Percentiles rank a stretch among this genome's conserved stretches.
phyloP scores from a whole-genome alignment of 176 grass and related monocot species.

The Raddia distichophylla region DNA sequence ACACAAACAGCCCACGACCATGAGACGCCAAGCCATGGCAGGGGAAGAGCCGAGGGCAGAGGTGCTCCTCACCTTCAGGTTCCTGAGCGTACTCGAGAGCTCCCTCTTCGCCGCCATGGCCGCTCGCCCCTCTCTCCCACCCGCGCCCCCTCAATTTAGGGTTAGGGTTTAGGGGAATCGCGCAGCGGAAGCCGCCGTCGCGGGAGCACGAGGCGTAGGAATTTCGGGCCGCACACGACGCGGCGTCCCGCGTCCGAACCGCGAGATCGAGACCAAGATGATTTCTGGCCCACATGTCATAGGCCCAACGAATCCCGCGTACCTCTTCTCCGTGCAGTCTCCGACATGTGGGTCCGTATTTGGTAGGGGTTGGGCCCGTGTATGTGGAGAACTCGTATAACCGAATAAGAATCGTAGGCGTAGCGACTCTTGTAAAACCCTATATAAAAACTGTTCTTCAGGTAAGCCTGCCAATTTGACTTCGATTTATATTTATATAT shows the following conservation, averaged over 20 bases:
- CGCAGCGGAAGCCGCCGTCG: neutral
- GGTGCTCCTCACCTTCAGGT: slow-evolving; percentile 59
- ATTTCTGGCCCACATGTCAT: neutral
- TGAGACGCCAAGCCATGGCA: slow-evolving; percentile 9
- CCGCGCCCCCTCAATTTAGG: slow-evolving; percentile 3
- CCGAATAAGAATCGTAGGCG: neutral
- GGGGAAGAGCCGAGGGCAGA: neutral
- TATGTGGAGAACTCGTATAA: neutral
- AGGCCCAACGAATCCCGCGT: accelerated
- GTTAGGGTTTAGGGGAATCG: slow-evolving; percentile 37
- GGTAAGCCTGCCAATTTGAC: too few relatives aligned
- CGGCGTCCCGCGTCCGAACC: neutral
- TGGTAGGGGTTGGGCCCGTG: neutral
- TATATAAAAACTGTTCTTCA: too few relatives aligned
- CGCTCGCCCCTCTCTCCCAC: neutral
- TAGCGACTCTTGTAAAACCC: neutral
- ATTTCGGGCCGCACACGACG: neutral
- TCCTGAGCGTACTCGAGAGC: slow-evolving; percentile 86
- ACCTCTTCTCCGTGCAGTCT: neutral
- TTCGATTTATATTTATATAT: neutral
- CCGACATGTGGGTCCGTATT: neutral
- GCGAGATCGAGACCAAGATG: neutral
- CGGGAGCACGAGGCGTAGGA: neutral
- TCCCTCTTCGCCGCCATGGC: slow-evolving; percentile 81
- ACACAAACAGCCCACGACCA: neutral